Conservation (phyloP, 1,284 basidiomycete genomes). For the Pyrrhoderma noxium region DNA sequence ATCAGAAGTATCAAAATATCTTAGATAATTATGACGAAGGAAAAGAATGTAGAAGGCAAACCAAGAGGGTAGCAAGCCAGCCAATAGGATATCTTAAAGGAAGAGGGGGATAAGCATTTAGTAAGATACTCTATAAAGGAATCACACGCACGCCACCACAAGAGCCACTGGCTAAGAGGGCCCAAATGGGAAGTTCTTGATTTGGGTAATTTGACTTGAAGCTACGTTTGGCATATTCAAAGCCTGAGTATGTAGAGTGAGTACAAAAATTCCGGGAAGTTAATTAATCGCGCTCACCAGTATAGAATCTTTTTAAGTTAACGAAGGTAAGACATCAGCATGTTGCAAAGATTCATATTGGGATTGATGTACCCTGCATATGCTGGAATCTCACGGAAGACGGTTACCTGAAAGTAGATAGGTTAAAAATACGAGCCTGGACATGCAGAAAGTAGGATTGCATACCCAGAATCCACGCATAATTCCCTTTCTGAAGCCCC, state of each 20-base stretch:
- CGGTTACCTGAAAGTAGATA: conserved; percentile 60
- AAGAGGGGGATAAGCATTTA: neutral
- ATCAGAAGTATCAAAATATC: conserved; percentile 3
- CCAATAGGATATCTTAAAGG: conserved; percentile 80
- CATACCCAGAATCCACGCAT: conserved; percentile 96
- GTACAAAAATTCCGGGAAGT: neutral
- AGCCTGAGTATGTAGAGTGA: conserved; percentile 43
- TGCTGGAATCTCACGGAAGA: conserved; percentile 88
- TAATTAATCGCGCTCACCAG: conserved; percentile 38
- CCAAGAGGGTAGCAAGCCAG: conserved; percentile 85
- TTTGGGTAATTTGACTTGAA: conserved; percentile 58
- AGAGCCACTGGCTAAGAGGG: conserved; percentile 78
- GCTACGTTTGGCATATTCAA: conserved; percentile 81
- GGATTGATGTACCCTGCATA: conserved; percentile 93
- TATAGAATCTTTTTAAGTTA: conserved; percentile 52
- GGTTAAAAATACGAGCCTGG: neutral
- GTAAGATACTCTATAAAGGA: conserved; percentile 3
- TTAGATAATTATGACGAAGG: neutral
- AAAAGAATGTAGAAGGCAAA: conserved; percentile 24
- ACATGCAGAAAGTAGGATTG: conserved; percentile 2
- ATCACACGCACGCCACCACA: conserved; percentile 74
- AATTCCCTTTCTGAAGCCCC: conserved; percentile 80
- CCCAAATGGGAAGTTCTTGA: conserved; percentile 77
- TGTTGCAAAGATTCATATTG: too few relatives aligned
- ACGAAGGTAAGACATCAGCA: neutral